Base-by-base conservation (phyloP, 345 rosid genomes). In the Populus simonii region DNA sequence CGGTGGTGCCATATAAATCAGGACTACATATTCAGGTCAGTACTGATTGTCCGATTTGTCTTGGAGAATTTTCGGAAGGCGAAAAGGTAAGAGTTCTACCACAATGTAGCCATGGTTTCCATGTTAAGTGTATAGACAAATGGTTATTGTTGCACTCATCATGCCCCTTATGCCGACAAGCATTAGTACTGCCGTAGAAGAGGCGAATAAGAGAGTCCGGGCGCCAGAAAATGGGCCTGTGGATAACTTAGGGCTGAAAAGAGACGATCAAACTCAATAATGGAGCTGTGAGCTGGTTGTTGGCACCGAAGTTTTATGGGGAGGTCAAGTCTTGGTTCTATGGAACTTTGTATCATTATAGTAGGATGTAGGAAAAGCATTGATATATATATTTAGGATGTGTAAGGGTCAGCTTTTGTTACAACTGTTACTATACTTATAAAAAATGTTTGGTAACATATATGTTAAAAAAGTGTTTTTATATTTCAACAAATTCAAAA, bases 61-160 rank as follows among this genome's bases (percentile, higher is more conserved):
- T 73, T 12, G 76, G 76, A 38, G 75, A 72, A 18, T 55, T 72
- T 29, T 18, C 18, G 25, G 43, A 72, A 6, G 75, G 75, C 5
- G 65, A 72, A 31, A 55, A 29, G 63, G 63, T 72, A 13, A 72
- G 66, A 31, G 27, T 55, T 5, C 47, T 72, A 29, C 75, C 75
- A 22, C 55, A 55, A 20, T 72, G 75, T 53, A 72, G 25, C 27
- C 75, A 72, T 72, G 75, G 66, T 72, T 72, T 72, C 39, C 75
- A 72, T 55, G 66, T 53, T 17, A 20, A 9, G 9, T 72, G 75
- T 35, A 55, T 72, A 51, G 75, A 72, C 39, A 53, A 31, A 53
- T 72, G 75, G 75, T 29, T 72, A 23, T 20, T 3, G 23, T 12
- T 41, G 11, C 65, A 53, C 25, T 51, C 66, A 17, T 51, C 75